Conservation (phyloP, 164 flowering plant species). For the Dillenia suffruticosa region DNA sequence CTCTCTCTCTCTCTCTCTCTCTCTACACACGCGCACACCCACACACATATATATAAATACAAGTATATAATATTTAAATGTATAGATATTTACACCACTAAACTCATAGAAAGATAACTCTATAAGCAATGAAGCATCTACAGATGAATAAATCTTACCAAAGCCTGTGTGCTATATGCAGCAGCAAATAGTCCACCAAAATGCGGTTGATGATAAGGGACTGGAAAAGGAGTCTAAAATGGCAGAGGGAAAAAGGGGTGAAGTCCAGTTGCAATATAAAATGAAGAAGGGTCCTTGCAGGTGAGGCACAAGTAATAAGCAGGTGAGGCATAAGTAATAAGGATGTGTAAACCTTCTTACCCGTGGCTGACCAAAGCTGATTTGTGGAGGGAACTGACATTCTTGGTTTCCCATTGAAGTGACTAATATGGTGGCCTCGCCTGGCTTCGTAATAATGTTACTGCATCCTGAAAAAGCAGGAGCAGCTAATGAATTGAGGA, state of each 20-base stretch:
- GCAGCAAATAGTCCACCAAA: slow-evolving; percentile 39
- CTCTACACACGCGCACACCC: too few species aligned
- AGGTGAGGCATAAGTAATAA: too few species aligned
- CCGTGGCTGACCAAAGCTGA: slow-evolving; percentile 33
- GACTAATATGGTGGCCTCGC: slow-evolving; percentile 32
- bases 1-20: too few species aligned
- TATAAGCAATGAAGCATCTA: too few species aligned
- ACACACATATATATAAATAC: too few species aligned
- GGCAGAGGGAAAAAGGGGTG: not conserved
- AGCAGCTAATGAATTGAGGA: not conserved
- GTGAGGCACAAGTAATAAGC: too few species aligned
- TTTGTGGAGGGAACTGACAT: slow-evolving; percentile 26
- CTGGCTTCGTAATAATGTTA: slow-evolving; percentile 27
- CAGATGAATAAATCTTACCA: slow-evolving; percentile 30
- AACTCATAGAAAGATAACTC: too few species aligned
- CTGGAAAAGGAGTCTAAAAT: slow-evolving; percentile 38
- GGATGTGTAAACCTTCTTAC: slow-evolving; percentile 24
- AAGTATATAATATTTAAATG: too few species aligned
- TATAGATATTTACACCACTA: too few species aligned
- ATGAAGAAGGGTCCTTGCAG: too few species aligned
- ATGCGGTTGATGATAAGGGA: slow-evolving; percentile 49
- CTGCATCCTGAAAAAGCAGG: slow-evolving; percentile 17
- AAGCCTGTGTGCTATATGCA: slow-evolving; percentile 42
- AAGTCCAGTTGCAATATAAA: not conserved
- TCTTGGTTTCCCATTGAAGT: slow-evolving; percentile 35